Evolutionary conservation across 495 filamentous ascomycete species (phyloP).

Genomic region (Aspergillus bridgeri): DNA sequence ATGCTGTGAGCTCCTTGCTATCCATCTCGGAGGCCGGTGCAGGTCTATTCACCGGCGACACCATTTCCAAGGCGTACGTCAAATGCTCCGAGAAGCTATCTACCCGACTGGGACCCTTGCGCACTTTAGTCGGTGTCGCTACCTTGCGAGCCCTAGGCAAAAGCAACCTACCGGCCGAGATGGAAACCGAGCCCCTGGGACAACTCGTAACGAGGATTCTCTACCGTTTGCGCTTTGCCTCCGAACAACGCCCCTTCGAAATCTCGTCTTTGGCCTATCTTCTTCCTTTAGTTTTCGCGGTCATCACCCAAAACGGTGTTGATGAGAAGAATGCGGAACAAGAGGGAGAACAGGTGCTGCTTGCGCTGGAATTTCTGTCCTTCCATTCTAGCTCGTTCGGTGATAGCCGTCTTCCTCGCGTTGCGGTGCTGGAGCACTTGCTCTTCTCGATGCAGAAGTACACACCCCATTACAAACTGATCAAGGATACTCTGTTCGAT

Average conservation of each 20-base stretch:
- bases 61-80: slow-evolving; percentile 75
- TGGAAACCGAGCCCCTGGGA: slow-evolving; percentile 75
- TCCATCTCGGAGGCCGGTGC: slow-evolving; percentile 73
- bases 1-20: slow-evolving; percentile 66
- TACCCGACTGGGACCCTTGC: slow-evolving; percentile 67
- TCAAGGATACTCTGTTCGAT: slow-evolving; percentile 88
- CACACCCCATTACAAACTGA: slow-evolving; percentile 85
- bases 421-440: slow-evolving; percentile 63
- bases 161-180: slow-evolving; percentile 62
- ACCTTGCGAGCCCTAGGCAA: slow-evolving; percentile 75
- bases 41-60: slow-evolving; percentile 72
- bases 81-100: slow-evolving; percentile 70
- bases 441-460: slow-evolving; percentile 83
- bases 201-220: slow-evolving; percentile 83
- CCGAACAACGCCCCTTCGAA: slow-evolving; percentile 90
- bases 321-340: slow-evolving; percentile 60
- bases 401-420: slow-evolving; percentile 70
- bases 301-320: slow-evolving; percentile 76
- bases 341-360: slow-evolving; percentile 82
- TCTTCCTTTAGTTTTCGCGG: slow-evolving; percentile 71
- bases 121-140: slow-evolving; percentile 82
- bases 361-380: slow-evolving; percentile 85
- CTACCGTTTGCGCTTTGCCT: slow-evolving; percentile 84
- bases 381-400: slow-evolving; percentile 77
- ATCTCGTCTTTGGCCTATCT: slow-evolving; percentile 80